phyloP scores from a whole-genome alignment of 345 rosid genomes.

The Noccaea caerulescens region DNA sequence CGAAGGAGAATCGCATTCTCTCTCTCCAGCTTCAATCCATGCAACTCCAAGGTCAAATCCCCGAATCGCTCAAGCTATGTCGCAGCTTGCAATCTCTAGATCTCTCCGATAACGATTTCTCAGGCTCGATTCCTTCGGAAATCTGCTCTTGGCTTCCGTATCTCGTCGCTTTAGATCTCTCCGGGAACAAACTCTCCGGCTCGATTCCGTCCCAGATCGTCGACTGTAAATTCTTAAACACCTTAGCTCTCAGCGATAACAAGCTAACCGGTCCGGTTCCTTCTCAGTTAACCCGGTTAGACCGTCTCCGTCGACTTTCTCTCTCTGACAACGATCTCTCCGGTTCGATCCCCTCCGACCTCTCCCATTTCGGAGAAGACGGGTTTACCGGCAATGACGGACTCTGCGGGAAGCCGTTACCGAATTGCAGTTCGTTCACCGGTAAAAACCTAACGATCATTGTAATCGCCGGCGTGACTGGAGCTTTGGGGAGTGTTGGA shows the following conservation, averaged over 20 bases:
- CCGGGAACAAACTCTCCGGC: constrained; percentile 55
- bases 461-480: constrained; percentile 50
- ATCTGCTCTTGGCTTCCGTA: constrained; percentile 66
- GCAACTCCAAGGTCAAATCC: constrained; percentile 56
- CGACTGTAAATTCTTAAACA: constrained; percentile 57
- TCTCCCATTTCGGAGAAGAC: constrained; percentile 43
- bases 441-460: constrained; percentile 52
- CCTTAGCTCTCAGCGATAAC: constrained; percentile 47
- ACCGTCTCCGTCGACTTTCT: constrained; percentile 53
- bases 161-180: constrained; percentile 57
- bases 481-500: constrained; percentile 52
- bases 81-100: constrained; percentile 54
- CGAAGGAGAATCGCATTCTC: constrained; percentile 56
- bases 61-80: constrained; percentile 58
- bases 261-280: constrained; percentile 62
- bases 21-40: constrained; percentile 46
- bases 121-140: constrained; percentile 58
- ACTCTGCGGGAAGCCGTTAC: constrained; percentile 62
- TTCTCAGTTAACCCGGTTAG: constrained; percentile 50
- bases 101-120: constrained; percentile 56
- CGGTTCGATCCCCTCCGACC: constrained; percentile 57
- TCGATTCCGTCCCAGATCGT: constrained; percentile 55
- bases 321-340: constrained; percentile 53
- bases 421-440: constrained; percentile 54
- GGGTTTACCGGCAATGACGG: constrained; percentile 49